Base-by-base conservation (phyloP, 2,329 filamentous ascomycete genomes). In the Penicillium corylophilum region DNA sequence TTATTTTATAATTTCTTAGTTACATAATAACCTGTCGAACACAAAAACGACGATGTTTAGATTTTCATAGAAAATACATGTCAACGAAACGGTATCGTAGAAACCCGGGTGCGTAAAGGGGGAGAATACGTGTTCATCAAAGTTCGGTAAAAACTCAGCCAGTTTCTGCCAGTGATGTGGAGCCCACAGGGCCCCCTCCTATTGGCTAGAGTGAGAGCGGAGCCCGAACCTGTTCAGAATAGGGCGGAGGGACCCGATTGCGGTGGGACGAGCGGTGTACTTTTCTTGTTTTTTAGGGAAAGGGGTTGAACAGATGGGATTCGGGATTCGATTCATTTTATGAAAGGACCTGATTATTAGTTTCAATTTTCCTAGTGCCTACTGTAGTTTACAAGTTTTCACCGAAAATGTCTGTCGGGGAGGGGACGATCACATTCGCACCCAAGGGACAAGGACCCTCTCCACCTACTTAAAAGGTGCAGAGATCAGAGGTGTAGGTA, bases 81-180 rank as follows among this genome's bases (percentile, higher is more conserved):
- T n/a, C n/a, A n/a, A n/a, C n/a, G n/a, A n/a, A n/a, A n/a, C n/a
- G 26, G 5, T 28, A 24, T 24, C 26, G 26, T 28, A 28, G 26
- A 28, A 28, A 10, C 26, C 26, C 26, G 26, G 26, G 26, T 28
- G n/a, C 18, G 23, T 24, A 42, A 29, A 24, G 44, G 40, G 46
- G 47, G 26, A 44, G 24, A 47, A 47, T 57, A 57, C 52, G 50
- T 46, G 48, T 43, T 49, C 50, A 44, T 50, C 48, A 58, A 56
- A 46, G 52, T 53, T 57, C 50, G 55, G 54, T 47, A 54, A 52
- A 56, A 54, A 50, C 46, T 46, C 44, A 44, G 41, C 42, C 35
- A 35, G 44, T 28, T 48, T 54, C 44, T 48, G 44, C 49, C 47
- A 53, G 18, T 40, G 40, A 46, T 46, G 51, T 57, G 39, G 54